A percentile compares a stretch with the other conserved stretches of the same genome.
phyloP scores from a whole-genome alignment of 1,284 basidiomycete species.

The Retiboletus flavoniger region DNA sequence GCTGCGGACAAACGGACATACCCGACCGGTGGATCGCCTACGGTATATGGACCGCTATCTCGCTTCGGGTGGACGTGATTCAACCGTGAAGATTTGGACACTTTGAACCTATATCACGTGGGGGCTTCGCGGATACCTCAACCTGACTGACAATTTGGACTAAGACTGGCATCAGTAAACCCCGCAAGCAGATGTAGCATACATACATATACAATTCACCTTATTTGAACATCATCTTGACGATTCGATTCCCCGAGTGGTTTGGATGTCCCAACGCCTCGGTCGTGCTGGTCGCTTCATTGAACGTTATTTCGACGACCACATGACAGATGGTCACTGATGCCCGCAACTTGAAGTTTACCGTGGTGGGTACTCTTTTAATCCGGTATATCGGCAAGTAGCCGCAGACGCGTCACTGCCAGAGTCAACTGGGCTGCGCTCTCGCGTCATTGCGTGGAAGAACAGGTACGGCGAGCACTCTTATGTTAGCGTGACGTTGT shows the following conservation, averaged over 20 bases:
- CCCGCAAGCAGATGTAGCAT: slow-evolving; percentile 24
- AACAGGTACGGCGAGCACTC: neutral
- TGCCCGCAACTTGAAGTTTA: neutral
- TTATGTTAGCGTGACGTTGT: neutral
- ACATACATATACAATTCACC: slow-evolving; percentile 12
- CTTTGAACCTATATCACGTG: slow-evolving; percentile 51
- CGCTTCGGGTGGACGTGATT: slow-evolving; percentile 87
- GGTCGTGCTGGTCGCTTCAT: neutral
- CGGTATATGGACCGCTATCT: slow-evolving; percentile 97
- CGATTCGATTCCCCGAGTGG: neutral
- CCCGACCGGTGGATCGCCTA: slow-evolving; percentile 83
- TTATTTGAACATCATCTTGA: slow-evolving; percentile 11
- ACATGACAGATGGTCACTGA: neutral
- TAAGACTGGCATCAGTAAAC: slow-evolving; percentile 21
- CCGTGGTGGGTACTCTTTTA: neutral
- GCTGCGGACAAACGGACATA: slow-evolving; percentile 88
- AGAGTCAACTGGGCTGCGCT: neutral
- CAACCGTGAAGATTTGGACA: slow-evolving; percentile 93
- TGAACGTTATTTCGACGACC: neutral
- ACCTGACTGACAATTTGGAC: slow-evolving; percentile 14
- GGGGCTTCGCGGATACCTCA: slow-evolving; percentile 18
- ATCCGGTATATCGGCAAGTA: neutral
- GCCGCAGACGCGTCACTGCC: neutral
- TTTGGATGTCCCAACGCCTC: neutral
- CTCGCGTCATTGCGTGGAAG: neutral